Base-by-base conservation (phyloP, 2,329 filamentous ascomycete genomes). In the Ceratocystis variospora region DNA sequence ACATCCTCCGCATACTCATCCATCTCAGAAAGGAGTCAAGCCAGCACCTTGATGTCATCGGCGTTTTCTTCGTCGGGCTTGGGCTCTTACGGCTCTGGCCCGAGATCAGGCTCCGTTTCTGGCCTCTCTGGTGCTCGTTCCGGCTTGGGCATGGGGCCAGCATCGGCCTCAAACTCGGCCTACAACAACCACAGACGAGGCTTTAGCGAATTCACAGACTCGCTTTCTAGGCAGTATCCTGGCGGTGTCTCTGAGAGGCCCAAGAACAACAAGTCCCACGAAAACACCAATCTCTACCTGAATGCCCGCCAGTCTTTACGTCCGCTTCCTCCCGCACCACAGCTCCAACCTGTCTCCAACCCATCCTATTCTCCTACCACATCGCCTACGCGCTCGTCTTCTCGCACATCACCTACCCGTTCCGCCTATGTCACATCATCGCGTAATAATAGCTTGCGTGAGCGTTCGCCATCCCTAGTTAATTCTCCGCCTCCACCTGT, bases 301-400 rank as follows among this genome's bases (percentile, higher is more conserved):
- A 87, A 81, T 70, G 82, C 88, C 68, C 87, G 90, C 64, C 87
- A 89, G 72, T 91, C 89, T 25, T 78, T 96, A 68, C 85, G 90
- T 62, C 88, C 88, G 28, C 79, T 91, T 5, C 83, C 87, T 2
- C 87, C 89, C 72, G 79, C 83, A 0, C 87, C 88, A 2, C 82
- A 79, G 17, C 71, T 66, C 19, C 64, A 65, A 19, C 62, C 64
- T 10, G 19, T 41, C 15, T 50, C 61, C 45, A 45, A 46, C 6
- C 28, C 37, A 19, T 64, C 62, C 12, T 31, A 61, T 48, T 66
- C 63, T 17, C 63, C 66, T 2, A 46, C 57, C 19, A 61, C 66
- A n/a, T 68, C 66, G n/a, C 66, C 66, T 10, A 68, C 59, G 17
- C 59, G 59, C 44, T 57, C 68, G 28, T 57, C 66, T 15, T 59